phyloP scores from a whole-genome alignment of 306 rosid species.

The Astragalus glycyphyllos region DNA sequence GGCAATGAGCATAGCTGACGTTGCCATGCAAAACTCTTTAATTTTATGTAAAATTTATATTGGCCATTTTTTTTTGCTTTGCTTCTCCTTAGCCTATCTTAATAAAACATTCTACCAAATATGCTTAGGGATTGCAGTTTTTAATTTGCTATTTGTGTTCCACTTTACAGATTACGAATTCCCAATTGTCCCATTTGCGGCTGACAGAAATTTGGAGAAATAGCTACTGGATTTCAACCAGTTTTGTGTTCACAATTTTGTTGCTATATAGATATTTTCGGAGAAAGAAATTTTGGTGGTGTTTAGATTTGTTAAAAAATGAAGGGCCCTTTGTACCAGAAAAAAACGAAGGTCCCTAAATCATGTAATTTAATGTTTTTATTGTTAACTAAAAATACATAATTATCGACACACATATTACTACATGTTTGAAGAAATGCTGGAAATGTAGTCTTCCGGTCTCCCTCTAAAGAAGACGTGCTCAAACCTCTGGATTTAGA shows the following conservation, averaged over 20 bases:
- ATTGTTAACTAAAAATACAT: constrained; percentile 26
- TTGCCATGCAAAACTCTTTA: constrained; percentile 11
- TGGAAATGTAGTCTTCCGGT: not conserved
- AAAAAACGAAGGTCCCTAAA: constrained; percentile 14
- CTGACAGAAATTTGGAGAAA: constrained; percentile 37
- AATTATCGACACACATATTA: constrained; percentile 23
- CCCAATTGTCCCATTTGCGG: constrained; percentile 5
- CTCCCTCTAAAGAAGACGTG: no score
- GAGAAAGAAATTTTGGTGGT: constrained; percentile 32
- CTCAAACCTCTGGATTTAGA: not conserved
- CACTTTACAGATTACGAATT: constrained; percentile 37
- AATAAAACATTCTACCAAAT: constrained; percentile 7
- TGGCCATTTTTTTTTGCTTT: no score
- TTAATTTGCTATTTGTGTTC: constrained; percentile 10
- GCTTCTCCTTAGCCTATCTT: constrained; percentile 27
- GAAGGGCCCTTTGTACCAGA: not conserved
- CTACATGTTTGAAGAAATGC: constrained; percentile 23
- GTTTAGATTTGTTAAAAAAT: constrained; percentile 32
- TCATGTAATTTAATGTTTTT: constrained; percentile 38
- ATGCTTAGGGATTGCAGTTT: constrained; percentile 30
- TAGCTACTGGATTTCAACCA: constrained; percentile 34
- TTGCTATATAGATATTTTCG: constrained; percentile 17
- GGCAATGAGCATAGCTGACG: not conserved
- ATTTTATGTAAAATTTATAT: no score
- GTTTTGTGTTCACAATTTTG: constrained; percentile 37